Evolutionary conservation across 164 flowering plant genomes (phyloP).

Genomic region (Kalanchoe fedtschenkoi): DNA sequence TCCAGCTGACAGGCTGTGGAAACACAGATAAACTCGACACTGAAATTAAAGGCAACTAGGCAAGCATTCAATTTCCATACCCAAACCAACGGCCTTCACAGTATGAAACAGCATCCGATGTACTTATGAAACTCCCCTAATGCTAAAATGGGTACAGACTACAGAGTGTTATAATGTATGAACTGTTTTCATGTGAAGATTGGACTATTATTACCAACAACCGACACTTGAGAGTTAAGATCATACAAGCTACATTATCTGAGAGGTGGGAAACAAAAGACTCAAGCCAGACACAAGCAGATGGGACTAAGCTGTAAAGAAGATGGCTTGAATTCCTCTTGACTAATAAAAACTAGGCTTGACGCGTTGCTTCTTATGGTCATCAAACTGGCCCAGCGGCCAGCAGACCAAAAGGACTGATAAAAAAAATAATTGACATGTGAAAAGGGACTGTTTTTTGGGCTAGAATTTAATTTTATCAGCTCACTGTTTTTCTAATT

Average conservation of each 20-base stretch:
- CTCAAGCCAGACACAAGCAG: too few species aligned
- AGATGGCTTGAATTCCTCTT: neutral
- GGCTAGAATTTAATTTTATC: neutral
- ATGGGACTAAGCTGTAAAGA: neutral
- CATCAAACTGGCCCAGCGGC: too few species aligned
- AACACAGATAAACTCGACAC: neutral
- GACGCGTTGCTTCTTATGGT: too few species aligned
- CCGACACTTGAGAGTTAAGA: constrained; percentile 4
- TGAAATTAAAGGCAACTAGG: neutral
- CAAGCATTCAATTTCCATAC: neutral
- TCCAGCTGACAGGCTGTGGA: constrained; percentile 1
- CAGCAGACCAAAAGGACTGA: neutral
- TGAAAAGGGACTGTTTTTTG: too few species aligned
- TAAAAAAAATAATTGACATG: neutral
- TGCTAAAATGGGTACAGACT: constrained; percentile 1
- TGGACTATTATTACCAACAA: neutral
- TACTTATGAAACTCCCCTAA: neutral
- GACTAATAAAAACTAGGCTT: too few species aligned
- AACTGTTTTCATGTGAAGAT: neutral
- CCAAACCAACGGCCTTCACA: neutral
- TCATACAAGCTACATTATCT: neutral
- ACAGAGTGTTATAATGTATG: neutral
- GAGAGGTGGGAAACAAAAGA: neutral
- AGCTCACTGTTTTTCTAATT: too few species aligned
- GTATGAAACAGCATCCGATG: constrained; percentile 5